Evolutionary conservation across 306 rosid species (phyloP).

Genomic region (peach (Prunus persica)): DNA sequence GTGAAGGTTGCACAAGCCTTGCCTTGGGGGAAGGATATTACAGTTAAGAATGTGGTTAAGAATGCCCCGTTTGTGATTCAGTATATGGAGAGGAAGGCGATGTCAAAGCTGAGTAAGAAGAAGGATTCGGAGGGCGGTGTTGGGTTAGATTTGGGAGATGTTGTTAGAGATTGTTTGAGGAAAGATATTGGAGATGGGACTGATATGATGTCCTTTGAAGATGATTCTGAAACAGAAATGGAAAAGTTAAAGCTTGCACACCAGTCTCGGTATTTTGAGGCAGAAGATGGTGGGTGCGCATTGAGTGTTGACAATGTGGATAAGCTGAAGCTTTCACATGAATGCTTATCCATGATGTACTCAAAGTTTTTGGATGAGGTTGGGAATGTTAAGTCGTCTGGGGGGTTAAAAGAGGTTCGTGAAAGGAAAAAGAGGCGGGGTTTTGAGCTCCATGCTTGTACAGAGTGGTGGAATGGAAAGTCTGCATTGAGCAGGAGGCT

Average conservation of each 20-base stretch:
- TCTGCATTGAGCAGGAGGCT: constrained; percentile 74
- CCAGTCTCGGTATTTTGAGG: constrained; percentile 30
- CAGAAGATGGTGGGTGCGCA: constrained; percentile 5
- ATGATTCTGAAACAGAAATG: constrained; percentile 9
- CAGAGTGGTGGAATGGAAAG: constrained; percentile 81
- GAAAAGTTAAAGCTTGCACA: not conserved
- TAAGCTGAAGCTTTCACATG: constrained; percentile 47
- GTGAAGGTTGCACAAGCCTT: constrained; percentile 70
- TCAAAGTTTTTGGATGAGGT: constrained; percentile 32
- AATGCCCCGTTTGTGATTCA: constrained; percentile 60
- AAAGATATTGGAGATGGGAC: constrained; percentile 27
- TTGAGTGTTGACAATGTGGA: constrained; percentile 15
- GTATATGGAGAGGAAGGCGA: constrained; percentile 72
- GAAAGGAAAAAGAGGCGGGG: constrained; percentile 21
- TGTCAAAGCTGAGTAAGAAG: constrained; percentile 38
- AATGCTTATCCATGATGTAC: constrained; percentile 61
- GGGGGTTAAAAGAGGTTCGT: constrained; percentile 24
- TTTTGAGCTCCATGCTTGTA: constrained; percentile 30
- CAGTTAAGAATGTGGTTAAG: constrained; percentile 51
- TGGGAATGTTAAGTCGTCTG: constrained; percentile 15
- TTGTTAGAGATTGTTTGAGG: constrained; percentile 46
- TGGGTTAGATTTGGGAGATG: constrained; percentile 38
- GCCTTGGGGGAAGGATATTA: constrained; percentile 90
- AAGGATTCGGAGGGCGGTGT: constrained; percentile 2
- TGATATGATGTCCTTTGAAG: constrained; percentile 17